Evolutionary conservation across 2,329 filamentous ascomycete genomes (phyloP), one percentile per base, ranked within the genome.

Genomic region (Cladosporium velox): DNA sequence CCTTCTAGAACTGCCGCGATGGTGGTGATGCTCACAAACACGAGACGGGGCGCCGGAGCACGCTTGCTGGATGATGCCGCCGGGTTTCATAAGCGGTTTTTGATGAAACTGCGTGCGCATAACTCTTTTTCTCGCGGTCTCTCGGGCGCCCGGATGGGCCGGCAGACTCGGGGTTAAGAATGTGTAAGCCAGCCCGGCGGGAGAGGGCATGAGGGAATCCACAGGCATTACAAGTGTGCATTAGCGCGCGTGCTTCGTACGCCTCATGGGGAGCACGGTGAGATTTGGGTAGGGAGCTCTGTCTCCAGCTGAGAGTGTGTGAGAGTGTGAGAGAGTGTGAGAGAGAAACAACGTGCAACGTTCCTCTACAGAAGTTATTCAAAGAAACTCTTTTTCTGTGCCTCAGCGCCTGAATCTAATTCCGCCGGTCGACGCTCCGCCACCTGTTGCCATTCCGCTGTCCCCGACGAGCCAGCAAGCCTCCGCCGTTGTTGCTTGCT

Each of bases 241-340:
- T 34, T 55, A 55, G 52, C 52, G 52, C 49, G 15, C 15, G 14
- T n/a, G 32, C 28, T 34, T 30, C 52, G 30, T 55, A 55, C 52
- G 52, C 52, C 52, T 55, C 52, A 32, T 55, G 52, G 52, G 28
- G 28, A 32, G 52, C 52, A 34, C 52, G 52, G 52, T 55, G 52
- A 55, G 52, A 55, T 55, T 55, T 47, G 41, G 15, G 18, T 3
- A 55, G 26, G 41, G 41, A 21, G n/a, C 38, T 44, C 6, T 21
- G 41, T 47, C n/a, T 44, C 18, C 5, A 44, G 18, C 38, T 44
- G 38, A 44, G 38, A 18, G 14, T 0, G 30, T 10, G 7, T 41
- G 15, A 2, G 18, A n/a, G 6, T 10, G 5, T 6, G 18, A n/a
- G 35, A 47, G 24, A 24, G 24, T 24, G 24, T 24, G 24, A 24